These are phyloP conservation scores for Macrotyloma uniflorum DNA, from an alignment of 306 rosid species.

Conservation along the genomic window DNA sequence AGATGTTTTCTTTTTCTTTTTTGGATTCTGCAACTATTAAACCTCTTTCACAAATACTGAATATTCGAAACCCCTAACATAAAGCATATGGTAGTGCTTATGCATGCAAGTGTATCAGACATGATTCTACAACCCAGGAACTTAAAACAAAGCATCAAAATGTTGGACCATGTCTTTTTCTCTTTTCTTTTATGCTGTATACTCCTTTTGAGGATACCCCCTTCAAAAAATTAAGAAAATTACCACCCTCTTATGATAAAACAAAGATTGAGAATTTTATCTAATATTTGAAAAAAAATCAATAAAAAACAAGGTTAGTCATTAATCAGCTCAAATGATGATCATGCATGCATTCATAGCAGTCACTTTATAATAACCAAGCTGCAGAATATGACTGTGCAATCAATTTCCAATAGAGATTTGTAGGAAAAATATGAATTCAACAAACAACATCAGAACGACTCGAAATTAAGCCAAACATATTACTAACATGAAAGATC, in stretches of 20 bases:
- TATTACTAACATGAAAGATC: not conserved
- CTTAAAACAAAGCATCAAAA: not conserved
- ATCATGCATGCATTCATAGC: not conserved
- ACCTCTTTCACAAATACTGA: no score
- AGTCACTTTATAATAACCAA: not conserved
- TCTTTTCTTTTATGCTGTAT: not conserved
- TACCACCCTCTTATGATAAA: not conserved
- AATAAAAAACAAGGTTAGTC: not conserved
- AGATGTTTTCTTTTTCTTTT: no score
- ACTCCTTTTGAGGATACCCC: not conserved
- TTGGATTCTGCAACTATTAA: no score
- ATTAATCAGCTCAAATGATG: not conserved
- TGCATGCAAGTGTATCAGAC: not conserved
- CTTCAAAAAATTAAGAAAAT: no score
- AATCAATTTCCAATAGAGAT: not conserved
- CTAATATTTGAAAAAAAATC: not conserved
- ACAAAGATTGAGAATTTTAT: not conserved
- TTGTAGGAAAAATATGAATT: not conserved
- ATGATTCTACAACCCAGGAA: not conserved
- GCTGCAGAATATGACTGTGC: not conserved
- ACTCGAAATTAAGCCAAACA: not conserved
- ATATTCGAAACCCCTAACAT: not conserved
- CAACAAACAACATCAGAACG: not conserved
- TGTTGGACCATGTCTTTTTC: not conserved
- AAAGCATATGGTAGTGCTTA: not conserved